Evolutionary conservation across 73 alveolate genomes (phyloP).

Genomic region (Tetrahymena malaccensis): DNA sequence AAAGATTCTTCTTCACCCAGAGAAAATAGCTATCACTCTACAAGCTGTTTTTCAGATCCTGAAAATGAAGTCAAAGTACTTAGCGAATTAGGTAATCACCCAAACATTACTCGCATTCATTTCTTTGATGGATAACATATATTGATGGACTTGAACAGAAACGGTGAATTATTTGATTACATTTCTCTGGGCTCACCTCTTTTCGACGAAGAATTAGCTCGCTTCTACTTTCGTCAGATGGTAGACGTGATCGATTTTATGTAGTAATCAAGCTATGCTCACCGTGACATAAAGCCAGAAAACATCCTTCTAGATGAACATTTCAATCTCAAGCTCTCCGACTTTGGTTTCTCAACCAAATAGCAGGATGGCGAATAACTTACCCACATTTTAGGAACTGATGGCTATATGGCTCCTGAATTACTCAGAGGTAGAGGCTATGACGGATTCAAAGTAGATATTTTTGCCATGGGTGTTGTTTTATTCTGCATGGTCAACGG

Average conservation of each 20-base stretch:
- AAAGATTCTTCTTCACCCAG: background rate
- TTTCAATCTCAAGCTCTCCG: slow-evolving; percentile 49
- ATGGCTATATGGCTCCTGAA: slow-evolving; percentile 26
- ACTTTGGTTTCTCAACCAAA: slow-evolving; percentile 53
- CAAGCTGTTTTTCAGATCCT: background rate
- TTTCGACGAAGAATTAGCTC: background rate
- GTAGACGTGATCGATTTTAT: background rate
- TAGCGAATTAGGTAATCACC: background rate
- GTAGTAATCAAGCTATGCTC: slow-evolving; percentile 23
- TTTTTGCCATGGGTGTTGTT: slow-evolving; percentile 16
- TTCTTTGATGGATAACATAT: background rate
- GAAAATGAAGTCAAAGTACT: background rate
- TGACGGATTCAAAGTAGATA: background rate
- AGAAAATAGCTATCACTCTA: background rate
- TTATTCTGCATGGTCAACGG: background rate
- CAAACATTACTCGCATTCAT: background rate
- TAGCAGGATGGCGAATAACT: background rate
- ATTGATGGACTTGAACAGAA: background rate
- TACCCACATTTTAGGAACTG: slow-evolving; percentile 1
- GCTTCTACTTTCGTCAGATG: background rate
- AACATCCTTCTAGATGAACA: slow-evolving; percentile 58
- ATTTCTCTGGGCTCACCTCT: background rate
- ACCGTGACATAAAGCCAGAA: slow-evolving; percentile 68
- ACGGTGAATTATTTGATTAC: background rate
- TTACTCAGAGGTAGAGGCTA: background rate